Conservation (phyloP, 805 yeast genomes). For the Yueomyces sp. region DNA sequence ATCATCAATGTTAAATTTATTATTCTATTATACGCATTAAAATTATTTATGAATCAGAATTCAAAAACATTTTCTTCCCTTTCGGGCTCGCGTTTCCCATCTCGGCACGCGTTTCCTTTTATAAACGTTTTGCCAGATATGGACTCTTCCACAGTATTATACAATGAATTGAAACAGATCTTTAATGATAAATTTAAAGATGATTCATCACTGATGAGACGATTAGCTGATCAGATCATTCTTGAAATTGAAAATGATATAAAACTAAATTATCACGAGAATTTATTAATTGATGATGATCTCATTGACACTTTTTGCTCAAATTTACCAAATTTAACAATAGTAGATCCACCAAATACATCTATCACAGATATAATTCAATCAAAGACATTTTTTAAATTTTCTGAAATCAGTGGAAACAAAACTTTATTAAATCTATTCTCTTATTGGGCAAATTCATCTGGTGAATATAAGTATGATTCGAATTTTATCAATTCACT, state of each 20-base stretch:
- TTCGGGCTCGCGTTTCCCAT: too few relatives aligned
- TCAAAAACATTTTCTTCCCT: neutral
- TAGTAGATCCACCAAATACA: conserved; percentile 22
- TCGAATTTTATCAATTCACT: too few relatives aligned
- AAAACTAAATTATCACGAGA: conserved; percentile 21
- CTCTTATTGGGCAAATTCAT: too few relatives aligned
- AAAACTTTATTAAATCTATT: too few relatives aligned
- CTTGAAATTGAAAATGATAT: too few relatives aligned
- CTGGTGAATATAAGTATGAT: too few relatives aligned
- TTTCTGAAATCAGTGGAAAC: too few relatives aligned
- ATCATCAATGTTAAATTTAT: conserved; percentile 3
- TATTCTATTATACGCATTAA: conserved; percentile 3
- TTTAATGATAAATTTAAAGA: conserved; percentile 40
- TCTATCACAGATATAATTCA: too few relatives aligned
- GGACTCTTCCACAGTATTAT: conserved; percentile 61
- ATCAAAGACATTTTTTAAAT: too few relatives aligned
- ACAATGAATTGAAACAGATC: conserved; percentile 41
- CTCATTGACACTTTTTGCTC: neutral
- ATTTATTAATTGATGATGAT: conserved; percentile 2
- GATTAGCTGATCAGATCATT: too few relatives aligned
- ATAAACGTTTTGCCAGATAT: conserved; percentile 76
- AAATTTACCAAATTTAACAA: conserved; percentile 25
- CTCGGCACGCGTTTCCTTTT: conserved; percentile 31
- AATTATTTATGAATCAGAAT: conserved; percentile 1
- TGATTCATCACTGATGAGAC: conserved; percentile 27